Conservation (phyloP, 2,329 filamentous ascomycete genomes). For the Macroventuria anomochaeta region DNA sequence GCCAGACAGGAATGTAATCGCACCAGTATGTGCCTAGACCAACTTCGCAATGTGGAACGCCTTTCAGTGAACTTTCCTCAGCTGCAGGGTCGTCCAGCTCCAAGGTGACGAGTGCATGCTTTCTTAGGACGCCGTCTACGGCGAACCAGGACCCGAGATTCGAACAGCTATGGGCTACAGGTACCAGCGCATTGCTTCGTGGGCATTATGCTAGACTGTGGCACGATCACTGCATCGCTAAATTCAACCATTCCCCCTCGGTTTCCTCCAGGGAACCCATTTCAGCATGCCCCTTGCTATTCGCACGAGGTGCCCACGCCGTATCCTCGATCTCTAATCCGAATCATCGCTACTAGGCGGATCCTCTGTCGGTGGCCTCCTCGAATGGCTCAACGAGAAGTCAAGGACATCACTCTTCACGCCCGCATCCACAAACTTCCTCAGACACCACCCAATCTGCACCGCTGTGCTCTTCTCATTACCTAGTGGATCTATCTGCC, state of each 20-base stretch:
- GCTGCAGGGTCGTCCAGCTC: no score
- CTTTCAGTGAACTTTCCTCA: no score
- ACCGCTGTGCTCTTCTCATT: slow-evolving; percentile 50
- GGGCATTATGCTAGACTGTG: no score
- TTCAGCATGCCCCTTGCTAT: neutral
- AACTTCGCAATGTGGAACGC: no score
- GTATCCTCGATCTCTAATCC: slow-evolving; percentile 25
- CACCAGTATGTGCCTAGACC: no score
- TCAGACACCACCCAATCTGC: slow-evolving; percentile 54
- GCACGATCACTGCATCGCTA: neutral
- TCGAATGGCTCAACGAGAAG: slow-evolving; percentile 49
- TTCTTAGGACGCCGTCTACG: no score
- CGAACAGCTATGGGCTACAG: no score
- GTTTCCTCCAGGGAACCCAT: neutral
- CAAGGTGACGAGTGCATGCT: no score
- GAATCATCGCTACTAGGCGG: slow-evolving; percentile 41
- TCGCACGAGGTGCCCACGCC: neutral
- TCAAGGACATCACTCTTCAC: slow-evolving; percentile 55
- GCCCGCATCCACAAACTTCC: slow-evolving; percentile 54
- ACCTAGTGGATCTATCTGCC: slow-evolving; percentile 52
- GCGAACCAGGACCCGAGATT: no score
- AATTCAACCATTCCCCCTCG: neutral
- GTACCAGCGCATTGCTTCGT: no score
- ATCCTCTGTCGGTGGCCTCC: slow-evolving; percentile 49
- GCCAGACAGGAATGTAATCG: no score